Percentiles rank a stretch among this genome's conserved stretches.
Evolutionary conservation across 768 basidiomycete species (phyloP).

Genomic region (Trametes maxima): DNA sequence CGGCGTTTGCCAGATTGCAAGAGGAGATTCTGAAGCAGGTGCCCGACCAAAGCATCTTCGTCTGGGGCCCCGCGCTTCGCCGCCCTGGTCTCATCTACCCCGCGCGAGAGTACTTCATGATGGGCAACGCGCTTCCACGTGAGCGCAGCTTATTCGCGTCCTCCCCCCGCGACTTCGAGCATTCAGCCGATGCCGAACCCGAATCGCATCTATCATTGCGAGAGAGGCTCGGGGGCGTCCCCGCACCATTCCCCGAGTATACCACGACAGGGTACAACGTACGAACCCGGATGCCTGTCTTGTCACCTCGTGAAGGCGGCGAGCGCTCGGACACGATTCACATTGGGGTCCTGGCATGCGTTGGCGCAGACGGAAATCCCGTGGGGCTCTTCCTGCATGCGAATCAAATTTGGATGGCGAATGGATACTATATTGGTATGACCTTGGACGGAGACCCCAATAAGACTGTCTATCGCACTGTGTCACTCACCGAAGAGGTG

Average conservation of each 20-base stretch:
- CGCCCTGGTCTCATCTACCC: background rate
- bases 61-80: constrained; percentile 2
- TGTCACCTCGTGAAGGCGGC: background rate
- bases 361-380: background rate
- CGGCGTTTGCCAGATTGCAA: constrained; percentile 7
- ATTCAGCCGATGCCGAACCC: background rate
- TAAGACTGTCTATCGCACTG: background rate
- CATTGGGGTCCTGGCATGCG: background rate
- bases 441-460: background rate
- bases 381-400: background rate
- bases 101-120: background rate
- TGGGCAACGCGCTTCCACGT: background rate
- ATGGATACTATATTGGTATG: background rate
- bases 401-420: background rate
- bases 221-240: background rate
- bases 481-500: background rate
- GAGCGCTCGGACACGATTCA: background rate
- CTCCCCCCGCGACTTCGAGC: background rate
- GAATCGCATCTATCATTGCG: background rate
- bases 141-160: background rate
- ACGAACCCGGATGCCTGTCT: background rate
- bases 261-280: background rate
- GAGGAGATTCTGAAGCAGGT: constrained; percentile 10
- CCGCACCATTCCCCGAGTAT: background rate
- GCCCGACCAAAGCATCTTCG: background rate